phyloP scores from a whole-genome alignment of 148 eudicot species.

The Agrostemma githago region DNA sequence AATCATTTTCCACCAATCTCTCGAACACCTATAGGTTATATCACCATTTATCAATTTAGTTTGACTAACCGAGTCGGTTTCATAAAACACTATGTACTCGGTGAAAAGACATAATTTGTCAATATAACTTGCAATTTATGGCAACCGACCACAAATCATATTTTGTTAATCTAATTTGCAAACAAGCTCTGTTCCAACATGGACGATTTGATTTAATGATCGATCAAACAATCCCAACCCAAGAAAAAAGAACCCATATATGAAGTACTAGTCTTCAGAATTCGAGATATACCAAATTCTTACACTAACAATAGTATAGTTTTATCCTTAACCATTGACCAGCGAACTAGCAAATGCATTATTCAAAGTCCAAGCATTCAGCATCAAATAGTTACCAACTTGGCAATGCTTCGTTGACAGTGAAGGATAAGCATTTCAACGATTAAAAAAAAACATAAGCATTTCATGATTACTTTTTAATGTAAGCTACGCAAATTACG shows the following conservation, averaged over 20 bases:
- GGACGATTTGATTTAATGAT: no score
- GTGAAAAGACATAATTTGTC: no score
- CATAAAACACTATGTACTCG: no score
- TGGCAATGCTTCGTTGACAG: background rate
- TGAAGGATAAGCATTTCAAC: background rate
- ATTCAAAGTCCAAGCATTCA: background rate
- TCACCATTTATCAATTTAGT: no score
- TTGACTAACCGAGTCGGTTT: no score
- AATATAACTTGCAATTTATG: no score
- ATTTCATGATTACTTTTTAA: background rate
- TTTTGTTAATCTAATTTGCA: no score
- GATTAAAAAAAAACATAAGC: background rate
- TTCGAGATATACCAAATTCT: background rate
- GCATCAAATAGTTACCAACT: background rate
- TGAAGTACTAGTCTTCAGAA: background rate
- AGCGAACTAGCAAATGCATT: background rate
- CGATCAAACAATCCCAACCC: no score
- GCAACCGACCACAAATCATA: no score
- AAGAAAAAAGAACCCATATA: no score
- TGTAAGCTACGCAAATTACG: background rate
- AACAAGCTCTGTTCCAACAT: no score
- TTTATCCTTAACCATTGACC: no score
- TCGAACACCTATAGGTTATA: background rate
- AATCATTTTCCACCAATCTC: background rate
- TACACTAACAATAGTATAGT: background rate